phyloP scores from a whole-genome alignment of 2,329 filamentous ascomycete species.

The Trichoderma aggressivum region DNA sequence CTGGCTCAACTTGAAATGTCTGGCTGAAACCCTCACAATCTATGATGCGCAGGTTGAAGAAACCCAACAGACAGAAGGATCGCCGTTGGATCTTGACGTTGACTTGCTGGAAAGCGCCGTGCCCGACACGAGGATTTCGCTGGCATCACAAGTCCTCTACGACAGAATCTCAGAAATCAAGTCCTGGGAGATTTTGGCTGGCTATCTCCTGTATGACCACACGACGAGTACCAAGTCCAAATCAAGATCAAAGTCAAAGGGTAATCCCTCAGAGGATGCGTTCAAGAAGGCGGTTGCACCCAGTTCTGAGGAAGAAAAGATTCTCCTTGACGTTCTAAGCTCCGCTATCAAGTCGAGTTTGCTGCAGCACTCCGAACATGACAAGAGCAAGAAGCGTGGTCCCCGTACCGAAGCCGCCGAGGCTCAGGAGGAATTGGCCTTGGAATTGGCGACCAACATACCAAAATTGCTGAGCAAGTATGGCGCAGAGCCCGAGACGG shows the following conservation, averaged over 20 bases:
- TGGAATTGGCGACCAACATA: conserved; percentile 73
- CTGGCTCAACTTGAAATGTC: conserved; percentile 89
- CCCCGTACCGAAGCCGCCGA: conserved; percentile 64
- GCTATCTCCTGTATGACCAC: conserved; percentile 91
- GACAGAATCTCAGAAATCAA: conserved; percentile 76
- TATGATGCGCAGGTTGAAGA: conserved; percentile 72
- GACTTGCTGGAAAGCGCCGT: conserved; percentile 60
- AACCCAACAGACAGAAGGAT: conserved; percentile 45
- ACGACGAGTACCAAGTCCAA: conserved; percentile 59
- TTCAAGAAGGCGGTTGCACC: conserved; percentile 73
- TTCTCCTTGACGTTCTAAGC: conserved; percentile 83
- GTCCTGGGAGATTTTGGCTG: conserved; percentile 84
- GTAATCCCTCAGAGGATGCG: conserved; percentile 53
- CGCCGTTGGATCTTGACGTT: conserved; percentile 45
- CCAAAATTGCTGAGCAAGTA: conserved; percentile 89
- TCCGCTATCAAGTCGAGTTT: conserved; percentile 75
- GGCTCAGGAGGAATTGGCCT: conserved; percentile 72
- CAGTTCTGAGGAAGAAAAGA: conserved; percentile 71
- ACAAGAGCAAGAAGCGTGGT: conserved; percentile 55
- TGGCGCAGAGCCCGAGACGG: conserved; percentile 82
- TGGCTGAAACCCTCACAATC: conserved; percentile 76
- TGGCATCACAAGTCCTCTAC: conserved; percentile 82
- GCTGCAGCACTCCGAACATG: conserved; percentile 61
- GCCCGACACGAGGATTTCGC: conserved; percentile 76
- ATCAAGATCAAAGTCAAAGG: conserved; percentile 50